A percentile compares a stretch with the other conserved stretches of the same genome.
Conservation (phyloP, 2,329 filamentous ascomycete genomes). For the Fonsecaea multimorphosa region DNA sequence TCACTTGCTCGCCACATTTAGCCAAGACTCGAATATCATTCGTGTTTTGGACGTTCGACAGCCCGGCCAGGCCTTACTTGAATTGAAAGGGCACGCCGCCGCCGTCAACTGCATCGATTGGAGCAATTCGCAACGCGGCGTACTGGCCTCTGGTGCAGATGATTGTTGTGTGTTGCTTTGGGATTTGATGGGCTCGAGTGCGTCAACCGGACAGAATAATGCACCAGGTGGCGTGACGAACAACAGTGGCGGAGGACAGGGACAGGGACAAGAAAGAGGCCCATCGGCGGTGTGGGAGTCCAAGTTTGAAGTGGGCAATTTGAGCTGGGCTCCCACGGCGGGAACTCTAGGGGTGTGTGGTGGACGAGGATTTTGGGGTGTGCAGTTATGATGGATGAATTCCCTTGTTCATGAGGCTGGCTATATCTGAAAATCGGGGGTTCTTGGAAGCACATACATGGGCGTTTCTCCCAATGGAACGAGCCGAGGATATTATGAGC, state of each 20-base stretch:
- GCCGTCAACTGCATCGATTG: slow-evolving; percentile 93
- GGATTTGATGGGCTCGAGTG: slow-evolving; percentile 75
- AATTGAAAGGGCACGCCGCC: slow-evolving; percentile 86
- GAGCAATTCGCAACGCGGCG: slow-evolving; percentile 84
- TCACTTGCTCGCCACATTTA: slow-evolving; percentile 95
- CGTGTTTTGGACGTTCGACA: slow-evolving; percentile 96
- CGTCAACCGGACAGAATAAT: slow-evolving; percentile 12
- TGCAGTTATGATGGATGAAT: slow-evolving; percentile 39
- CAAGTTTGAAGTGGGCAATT: slow-evolving; percentile 55
- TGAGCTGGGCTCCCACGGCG: slow-evolving; percentile 55
- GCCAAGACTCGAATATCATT: slow-evolving; percentile 88
- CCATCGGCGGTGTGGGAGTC: slow-evolving; percentile 55
- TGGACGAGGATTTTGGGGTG: slow-evolving; percentile 54
- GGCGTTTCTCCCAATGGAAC: neutral
- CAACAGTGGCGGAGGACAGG: slow-evolving; percentile 19
- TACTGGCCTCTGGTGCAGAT: slow-evolving; percentile 88
- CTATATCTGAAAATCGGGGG: neutral
- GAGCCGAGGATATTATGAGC: neutral
- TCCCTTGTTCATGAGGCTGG: slow-evolving; percentile 1
- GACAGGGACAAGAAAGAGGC: slow-evolving; percentile 47
- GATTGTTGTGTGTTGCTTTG: slow-evolving; percentile 91
- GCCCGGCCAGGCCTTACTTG: slow-evolving; percentile 90
- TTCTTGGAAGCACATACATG: neutral
- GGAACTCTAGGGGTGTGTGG: slow-evolving; percentile 53
- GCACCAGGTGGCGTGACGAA: slow-evolving; percentile 32